phyloP scores from a whole-genome alignment of 345 rosid species.

The Moricandia arvensis region DNA sequence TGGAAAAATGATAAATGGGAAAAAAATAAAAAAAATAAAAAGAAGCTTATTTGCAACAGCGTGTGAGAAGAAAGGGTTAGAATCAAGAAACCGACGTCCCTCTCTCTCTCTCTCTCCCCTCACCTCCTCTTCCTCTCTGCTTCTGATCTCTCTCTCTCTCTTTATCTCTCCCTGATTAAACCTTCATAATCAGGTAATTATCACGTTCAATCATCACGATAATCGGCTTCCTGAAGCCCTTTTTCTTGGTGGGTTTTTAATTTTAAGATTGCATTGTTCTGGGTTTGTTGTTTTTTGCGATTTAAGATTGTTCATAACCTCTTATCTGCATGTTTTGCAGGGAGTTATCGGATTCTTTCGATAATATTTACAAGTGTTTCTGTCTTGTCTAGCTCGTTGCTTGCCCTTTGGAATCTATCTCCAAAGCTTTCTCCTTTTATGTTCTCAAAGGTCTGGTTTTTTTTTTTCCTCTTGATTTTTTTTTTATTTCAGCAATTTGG shows the following conservation, averaged over 20 bases:
- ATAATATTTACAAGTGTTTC: constrained; percentile 26
- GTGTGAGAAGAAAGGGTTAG: constrained; percentile 21
- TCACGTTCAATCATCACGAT: constrained; percentile 9
- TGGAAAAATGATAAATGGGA: constrained; percentile 6
- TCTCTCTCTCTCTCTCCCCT: constrained; percentile 9
- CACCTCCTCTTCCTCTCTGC: constrained; percentile 1
- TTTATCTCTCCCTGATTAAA: constrained; percentile 37
- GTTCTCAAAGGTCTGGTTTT: constrained; percentile 28
- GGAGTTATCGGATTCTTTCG: constrained; percentile 30
- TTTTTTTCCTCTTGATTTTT: neutral
- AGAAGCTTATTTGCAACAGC: constrained; percentile 1
- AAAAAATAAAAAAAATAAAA: constrained; percentile 28
- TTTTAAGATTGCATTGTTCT: constrained; percentile 30
- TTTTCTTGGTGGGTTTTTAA: neutral
- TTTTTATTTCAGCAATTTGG: neutral
- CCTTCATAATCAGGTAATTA: constrained; percentile 37
- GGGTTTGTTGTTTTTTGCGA: constrained; percentile 7
- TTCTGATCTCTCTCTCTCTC: constrained; percentile 30
- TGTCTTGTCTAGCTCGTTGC: constrained; percentile 37
- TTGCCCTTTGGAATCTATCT: constrained; percentile 18
- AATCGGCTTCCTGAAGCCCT: neutral
- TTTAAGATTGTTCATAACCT: neutral
- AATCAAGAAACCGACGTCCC: constrained; percentile 42
- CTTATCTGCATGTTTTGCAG: constrained; percentile 19
- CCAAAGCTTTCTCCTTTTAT: constrained; percentile 24